Base-by-base conservation (phyloP, 176 grass and related monocot species). In the Leersia perrieri region DNA sequence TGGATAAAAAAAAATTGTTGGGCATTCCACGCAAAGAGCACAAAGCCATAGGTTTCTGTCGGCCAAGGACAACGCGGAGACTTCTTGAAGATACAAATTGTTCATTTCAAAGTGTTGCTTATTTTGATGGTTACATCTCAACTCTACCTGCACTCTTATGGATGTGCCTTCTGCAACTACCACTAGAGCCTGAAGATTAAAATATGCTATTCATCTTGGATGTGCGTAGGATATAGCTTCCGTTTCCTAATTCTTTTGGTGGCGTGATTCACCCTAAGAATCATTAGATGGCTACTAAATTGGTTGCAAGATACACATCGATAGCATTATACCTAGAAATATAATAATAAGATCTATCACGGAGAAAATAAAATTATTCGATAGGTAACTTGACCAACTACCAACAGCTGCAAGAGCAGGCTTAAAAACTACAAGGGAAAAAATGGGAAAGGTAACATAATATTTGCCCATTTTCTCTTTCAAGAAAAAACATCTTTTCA, bases 131-230 rank as follows among this genome's bases (percentile, higher is more conserved):
- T 67, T 83, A 78, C 60, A 57, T 25, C 68, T 62, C 2, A 88
- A 67, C 86, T 55, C 76, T 15, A 75, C 61, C 22, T 5, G 20
- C 51, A 53, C 22, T 12, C 87, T 28, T 45, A 26, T 79, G 61
- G 87, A 89, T 84, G 82, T 70, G 82, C 55, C 82, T 47, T 39
- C 53, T 85, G 70, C 71, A 80, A 81, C 82, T 69, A 89, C 82
- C 82, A 5, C 27, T 35, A 35, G 13, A 41, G 60, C 3, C 68
- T 58, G 65, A 33, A 27, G 63, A 70, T 70, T 67, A 85, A 81
- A 89, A 55, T 66, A 85, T 32, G 5, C 6, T 15, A 55, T 32
- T 20, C 41, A 55, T 64, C 38, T 66, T 70, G 35, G 68, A 28
- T 75, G 63, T 75, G 57, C 16, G 71, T 41, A 44, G 39, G 63